Percentiles rank a stretch among this genome's conserved stretches.
phyloP scores from a whole-genome alignment of 352 stramenopile genomes.

The Peronospora destructor region DNA sequence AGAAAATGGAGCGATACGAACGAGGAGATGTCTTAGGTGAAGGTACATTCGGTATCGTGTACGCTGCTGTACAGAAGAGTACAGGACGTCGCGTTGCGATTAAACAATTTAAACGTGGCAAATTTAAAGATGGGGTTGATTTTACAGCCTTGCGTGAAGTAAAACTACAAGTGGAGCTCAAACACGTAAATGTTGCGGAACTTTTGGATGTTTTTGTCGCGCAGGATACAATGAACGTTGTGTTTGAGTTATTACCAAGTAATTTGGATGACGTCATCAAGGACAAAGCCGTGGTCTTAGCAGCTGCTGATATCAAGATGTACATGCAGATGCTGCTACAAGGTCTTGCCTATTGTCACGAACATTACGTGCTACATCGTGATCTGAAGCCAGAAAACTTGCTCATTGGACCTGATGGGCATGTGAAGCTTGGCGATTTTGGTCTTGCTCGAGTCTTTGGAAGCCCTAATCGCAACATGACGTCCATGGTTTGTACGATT shows the following conservation, averaged over 20 bases:
- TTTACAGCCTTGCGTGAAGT: constrained; percentile 87
- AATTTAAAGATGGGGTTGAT: constrained; percentile 85
- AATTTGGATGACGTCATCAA: constrained; percentile 88
- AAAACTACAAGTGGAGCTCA: constrained; percentile 82
- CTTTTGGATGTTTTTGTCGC: constrained; percentile 84
- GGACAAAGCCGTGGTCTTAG: constrained; percentile 81
- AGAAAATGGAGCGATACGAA: constrained; percentile 78
- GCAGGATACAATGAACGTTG: constrained; percentile 86
- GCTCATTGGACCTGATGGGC: constrained; percentile 68
- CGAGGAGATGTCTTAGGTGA: constrained; percentile 69
- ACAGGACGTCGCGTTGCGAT: constrained; percentile 68
- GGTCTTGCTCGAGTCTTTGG: constrained; percentile 80
- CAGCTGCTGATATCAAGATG: constrained; percentile 76
- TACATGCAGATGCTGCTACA: constrained; percentile 86
- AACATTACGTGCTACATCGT: constrained; percentile 77
- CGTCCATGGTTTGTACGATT: constrained; percentile 85
- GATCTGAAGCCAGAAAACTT: constrained; percentile 88
- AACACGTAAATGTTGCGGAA: constrained; percentile 80
- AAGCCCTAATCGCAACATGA: constrained; percentile 84
- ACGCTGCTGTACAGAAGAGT: constrained; percentile 69
- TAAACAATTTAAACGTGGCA: constrained; percentile 86
- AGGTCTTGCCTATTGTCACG: constrained; percentile 73
- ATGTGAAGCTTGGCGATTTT: constrained; percentile 86
- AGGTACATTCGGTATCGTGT: constrained; percentile 86
- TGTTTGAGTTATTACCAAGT: constrained; percentile 84